Base-by-base conservation (phyloP, 106 monocot genomes). In the Dendrobium catenatum region DNA sequence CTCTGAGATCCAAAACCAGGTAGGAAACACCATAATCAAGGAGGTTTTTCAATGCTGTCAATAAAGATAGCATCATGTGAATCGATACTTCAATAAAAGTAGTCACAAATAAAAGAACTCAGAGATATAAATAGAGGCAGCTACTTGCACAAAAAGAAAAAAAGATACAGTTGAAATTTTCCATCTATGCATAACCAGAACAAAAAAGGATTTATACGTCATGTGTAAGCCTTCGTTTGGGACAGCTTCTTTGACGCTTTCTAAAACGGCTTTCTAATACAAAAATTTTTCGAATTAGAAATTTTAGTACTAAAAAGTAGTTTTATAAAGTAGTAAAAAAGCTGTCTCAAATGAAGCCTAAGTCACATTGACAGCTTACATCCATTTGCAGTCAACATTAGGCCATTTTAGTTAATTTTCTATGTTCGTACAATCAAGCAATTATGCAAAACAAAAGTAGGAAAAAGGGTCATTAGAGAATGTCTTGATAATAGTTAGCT, bases 1-100 rank as follows among this genome's bases (percentile, higher is more conserved):
- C 93, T 78, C 91, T 92, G 74, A 98, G 89, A 90, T 98, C 98
- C 86, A 98, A 88, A 77, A 95, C 79, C 77, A 93, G 89, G 72
- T 85, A 98, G 16, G 95, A 89, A 9, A 88, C 98, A 75, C 94
- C 98, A 83, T 85, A 91, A 56, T 92, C 83, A 77, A 88, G 86
- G 80, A 98, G 98, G 48, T 86, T 86, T 81, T 85, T 91, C 83
- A 98, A 74, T 76, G 98, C 98, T 98, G 88, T 77, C 90, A 72
- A 72, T 11, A 11, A 67, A 77, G 46, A 75, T 56, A 55, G 1
- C 51, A 27, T 10, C 55, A 64, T 64, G 64, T 9, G 24, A 64
- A 64, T 64, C 24, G 24, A 26, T 9, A 64, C 24, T n/a, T 26
- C 17, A 58, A 58, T 11, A 18, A 64, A 64, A 64, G n/a, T 64